These are phyloP conservation scores for Paramyrothecium roridum DNA, from an alignment of 2,329 filamentous ascomycete species.

Conservation along the genomic window DNA sequence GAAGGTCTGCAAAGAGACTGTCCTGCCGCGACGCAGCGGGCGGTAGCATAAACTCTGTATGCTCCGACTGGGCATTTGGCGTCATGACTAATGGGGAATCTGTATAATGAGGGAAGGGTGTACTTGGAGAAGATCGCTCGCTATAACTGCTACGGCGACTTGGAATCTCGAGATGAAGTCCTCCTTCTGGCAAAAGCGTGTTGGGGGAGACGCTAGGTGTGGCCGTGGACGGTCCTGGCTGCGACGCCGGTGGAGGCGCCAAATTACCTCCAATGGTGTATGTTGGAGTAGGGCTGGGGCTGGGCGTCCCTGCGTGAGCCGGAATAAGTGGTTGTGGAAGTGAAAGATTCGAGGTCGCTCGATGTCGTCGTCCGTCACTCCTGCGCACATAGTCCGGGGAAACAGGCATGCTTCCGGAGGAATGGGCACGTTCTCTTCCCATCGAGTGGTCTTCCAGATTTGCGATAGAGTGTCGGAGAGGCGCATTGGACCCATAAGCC, in stretches of 20 bases:
- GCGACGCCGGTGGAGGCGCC: conserved; percentile 35
- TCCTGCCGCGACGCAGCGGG: conserved; percentile 31
- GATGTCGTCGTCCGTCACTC: conserved; percentile 12
- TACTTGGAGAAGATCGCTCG: conserved; percentile 44
- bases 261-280: conserved; percentile 37
- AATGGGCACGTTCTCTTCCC: conserved; percentile 37
- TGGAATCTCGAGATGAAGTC: conserved; percentile 45
- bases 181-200: conserved; percentile 9
- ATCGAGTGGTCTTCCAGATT: not conserved
- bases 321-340: conserved; percentile 11
- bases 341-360: conserved; percentile 14
- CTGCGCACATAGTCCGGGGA: conserved; percentile 13
- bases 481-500: conserved; percentile 5
- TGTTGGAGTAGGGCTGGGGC: conserved; percentile 24
- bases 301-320: conserved; percentile 19
- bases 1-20: conserved; percentile 43
- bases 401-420: conserved; percentile 37
- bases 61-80: conserved; percentile 35
- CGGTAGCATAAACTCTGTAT: conserved; percentile 55
- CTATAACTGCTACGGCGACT: conserved; percentile 39
- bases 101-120: conserved; percentile 67
- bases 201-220: conserved; percentile 5
- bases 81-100: conserved; percentile 52
- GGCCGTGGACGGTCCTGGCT: conserved; percentile 11
- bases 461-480: not conserved